phyloP scores from a whole-genome alignment of 129 eudicot genomes.

The Solidago caesia region DNA sequence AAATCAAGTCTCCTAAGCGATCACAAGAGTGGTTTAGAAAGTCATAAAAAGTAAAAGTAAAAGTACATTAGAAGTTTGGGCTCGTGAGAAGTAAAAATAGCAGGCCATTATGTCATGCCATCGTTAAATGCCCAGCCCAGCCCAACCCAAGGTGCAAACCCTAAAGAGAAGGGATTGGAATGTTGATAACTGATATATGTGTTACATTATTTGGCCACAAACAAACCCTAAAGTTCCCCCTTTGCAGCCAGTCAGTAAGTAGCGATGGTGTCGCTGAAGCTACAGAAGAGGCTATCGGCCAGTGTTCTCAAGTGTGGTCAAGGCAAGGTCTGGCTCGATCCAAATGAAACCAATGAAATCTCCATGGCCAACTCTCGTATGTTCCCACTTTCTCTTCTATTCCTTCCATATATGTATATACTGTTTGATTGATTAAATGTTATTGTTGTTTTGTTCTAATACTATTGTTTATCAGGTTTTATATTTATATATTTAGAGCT shows the following conservation, averaged over 20 bases:
- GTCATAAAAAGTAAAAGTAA: too few species aligned
- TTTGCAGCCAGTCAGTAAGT: not conserved
- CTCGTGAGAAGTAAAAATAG: not conserved
- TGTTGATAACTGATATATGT: too few species aligned
- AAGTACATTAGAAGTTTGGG: too few species aligned
- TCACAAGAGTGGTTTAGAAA: too few species aligned
- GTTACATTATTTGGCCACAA: too few species aligned
- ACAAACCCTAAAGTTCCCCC: conserved; percentile 7
- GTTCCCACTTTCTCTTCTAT: conserved; percentile 10
- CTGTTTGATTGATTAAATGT: not conserved
- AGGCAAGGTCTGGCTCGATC: conserved; percentile 67
- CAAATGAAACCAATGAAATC: conserved; percentile 58
- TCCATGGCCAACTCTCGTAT: conserved; percentile 67
- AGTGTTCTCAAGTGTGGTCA: conserved; percentile 58
- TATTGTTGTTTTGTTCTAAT: not conserved
- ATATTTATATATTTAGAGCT: too few species aligned
- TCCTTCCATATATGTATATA: not conserved
- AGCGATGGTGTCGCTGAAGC: conserved; percentile 54
- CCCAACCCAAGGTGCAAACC: conserved; percentile 27
- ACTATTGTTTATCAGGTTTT: too few species aligned
- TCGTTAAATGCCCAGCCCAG: not conserved
- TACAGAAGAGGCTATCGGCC: conserved; percentile 68
- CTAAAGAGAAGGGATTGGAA: not conserved
- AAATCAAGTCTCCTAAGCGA: too few species aligned
- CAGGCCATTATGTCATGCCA: too few species aligned